Base-by-base conservation (phyloP, 176 grass and related monocot genomes). In the Eleusine coracana region DNA sequence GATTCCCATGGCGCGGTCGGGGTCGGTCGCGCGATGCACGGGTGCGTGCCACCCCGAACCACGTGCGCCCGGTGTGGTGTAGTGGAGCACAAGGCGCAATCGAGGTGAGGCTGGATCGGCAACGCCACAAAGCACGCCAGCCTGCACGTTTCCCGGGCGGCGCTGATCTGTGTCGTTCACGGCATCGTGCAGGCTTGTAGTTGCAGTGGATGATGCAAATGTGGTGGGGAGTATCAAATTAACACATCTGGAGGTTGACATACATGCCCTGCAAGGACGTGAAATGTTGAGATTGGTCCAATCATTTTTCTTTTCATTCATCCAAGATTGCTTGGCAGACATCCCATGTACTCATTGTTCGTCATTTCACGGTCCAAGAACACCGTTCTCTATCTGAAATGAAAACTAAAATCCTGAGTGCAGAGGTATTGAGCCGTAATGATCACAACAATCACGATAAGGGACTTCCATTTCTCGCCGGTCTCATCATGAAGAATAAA, bases 21-120 rank as follows among this genome's bases (percentile, higher is more conserved):
- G 85, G 78, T 88, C 86, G 69, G 69, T 73, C 45, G 87, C 83
- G 73, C 78, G 66, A 73, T 68, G 66, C 88, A 73, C 78, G 88
- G 83, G 55, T 68, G 72, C 73, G 73, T 82, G 83, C 73, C 50
- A 28, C 4, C 5, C 29, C 5, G 28, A 17, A 10, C 44, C 62
- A 79, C 77, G 45, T 67, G 76, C 63, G 62, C 17, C 55, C 60
- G 4, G 23, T 63, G 44, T 31, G 28, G 28, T 51, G 41, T 18
- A 10, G 63, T 12, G 29, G 27, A 67, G 18, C 62, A 28, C 62
- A 66, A 16, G 63, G 25, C 0, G 25, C 25, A 25, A 25, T 25
- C 63, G 13, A 37, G 44, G 73, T 31, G 73, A 31, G 46, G 25
- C 27, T 27, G 27, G 70, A 58, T 14, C 27, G 70, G 70, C 45